These are phyloP conservation scores for Rehmannia glutinosa DNA, from an alignment of 257 asterid genomes.

Conservation along the genomic window DNA sequence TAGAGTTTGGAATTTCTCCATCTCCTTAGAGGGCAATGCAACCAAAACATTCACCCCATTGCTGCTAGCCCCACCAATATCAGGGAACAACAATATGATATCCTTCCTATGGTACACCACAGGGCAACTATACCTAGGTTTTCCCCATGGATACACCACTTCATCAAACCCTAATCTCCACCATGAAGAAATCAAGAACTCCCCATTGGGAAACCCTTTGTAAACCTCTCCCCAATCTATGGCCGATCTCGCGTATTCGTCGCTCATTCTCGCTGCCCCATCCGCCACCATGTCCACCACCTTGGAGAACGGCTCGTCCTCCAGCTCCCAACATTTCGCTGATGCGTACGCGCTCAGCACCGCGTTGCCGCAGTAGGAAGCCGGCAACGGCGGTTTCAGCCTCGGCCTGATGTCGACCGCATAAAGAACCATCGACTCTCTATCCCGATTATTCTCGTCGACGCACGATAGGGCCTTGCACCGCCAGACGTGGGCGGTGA, in stretches of 20 bases:
- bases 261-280: constrained; percentile 58
- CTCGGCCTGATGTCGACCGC: constrained; percentile 70
- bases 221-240: constrained; percentile 85
- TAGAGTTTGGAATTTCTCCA: constrained; percentile 49
- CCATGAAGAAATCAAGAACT: constrained; percentile 83
- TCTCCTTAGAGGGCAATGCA: constrained; percentile 71
- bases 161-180: constrained; percentile 86
- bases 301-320: constrained; percentile 43
- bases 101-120: constrained; percentile 73
- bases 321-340: constrained; percentile 46
- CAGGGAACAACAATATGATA: constrained; percentile 66
- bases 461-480: constrained; percentile 67
- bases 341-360: constrained; percentile 67
- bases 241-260: constrained; percentile 70
- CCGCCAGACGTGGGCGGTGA: constrained; percentile 75
- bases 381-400: constrained; percentile 60
- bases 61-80: constrained; percentile 34
- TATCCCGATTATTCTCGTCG: constrained; percentile 6
- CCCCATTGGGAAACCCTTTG: constrained; percentile 90
- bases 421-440: constrained; percentile 53
- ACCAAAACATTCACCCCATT: constrained; percentile 69
- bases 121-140: constrained; percentile 75
- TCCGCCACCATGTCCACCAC: constrained; percentile 48
- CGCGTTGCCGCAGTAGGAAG: constrained; percentile 68
- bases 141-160: constrained; percentile 83